Base-by-base conservation (phyloP, 306 rosid genomes). In the Gastrolobium bilobum region DNA sequence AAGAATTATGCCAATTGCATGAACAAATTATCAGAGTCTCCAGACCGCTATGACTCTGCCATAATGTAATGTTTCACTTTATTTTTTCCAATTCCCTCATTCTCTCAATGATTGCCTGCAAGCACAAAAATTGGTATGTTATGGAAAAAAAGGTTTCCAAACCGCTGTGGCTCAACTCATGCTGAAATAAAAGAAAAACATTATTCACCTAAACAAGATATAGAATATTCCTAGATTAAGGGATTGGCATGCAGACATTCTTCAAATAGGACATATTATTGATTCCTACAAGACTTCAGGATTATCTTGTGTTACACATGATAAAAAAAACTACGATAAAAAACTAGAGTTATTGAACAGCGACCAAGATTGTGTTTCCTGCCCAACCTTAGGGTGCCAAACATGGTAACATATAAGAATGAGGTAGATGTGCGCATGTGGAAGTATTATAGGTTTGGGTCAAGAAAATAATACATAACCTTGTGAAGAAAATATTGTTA, bases 21-120 rank as follows among this genome's bases (percentile, higher is more conserved):
- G 35, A 13, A 52, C 63, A 83, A 39, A 66, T 65, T 66, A 65
- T 59, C 37, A 46, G 26, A 71, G 52, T 77, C 82, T 76, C 76
- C 87, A 79, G 75, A 51, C 51, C 20, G 13, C 64, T 31, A 53
- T 7, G 44, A 20, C 53, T 50, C 43, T 37, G 51, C 56, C 2
- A 8, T 42, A 44, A 56, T 9, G 42, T 39, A 9, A 59, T 4
- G 35, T 60, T 43, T 86, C 81, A 86, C 61, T 86, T 87, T 3
- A 86, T 78, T 83, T 86, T 86, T 83, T 86, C 89, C 68, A 86
- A 83, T 54, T 86, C 89, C 68, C 87, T 87, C 89, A 86, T 86
- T 26, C 89, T 86, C 73, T 83, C 89, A 66, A 86, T 86, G 83
- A 86, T 83, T 7, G 89, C 89, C 89, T 86, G 87, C 83, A 26